Percentiles rank a stretch among this genome's conserved stretches.
These are phyloP conservation scores for Fonsecaea nubica DNA, from an alignment of 2,329 filamentous ascomycete genomes.

Conservation along the genomic window DNA sequence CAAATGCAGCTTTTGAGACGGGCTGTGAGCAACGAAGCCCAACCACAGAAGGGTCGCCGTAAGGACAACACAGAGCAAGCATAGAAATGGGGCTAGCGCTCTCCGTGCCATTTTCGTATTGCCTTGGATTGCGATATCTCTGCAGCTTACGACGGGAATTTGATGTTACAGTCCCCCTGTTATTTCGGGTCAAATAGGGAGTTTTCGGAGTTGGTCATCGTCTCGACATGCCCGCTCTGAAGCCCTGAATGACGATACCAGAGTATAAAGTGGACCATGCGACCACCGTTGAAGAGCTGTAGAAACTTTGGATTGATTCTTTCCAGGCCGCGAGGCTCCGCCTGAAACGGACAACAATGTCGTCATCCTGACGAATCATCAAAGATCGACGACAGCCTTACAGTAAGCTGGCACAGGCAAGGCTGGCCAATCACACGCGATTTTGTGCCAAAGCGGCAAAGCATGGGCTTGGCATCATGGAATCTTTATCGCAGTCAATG, in stretches of 20 bases:
- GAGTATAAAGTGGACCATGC: not conserved
- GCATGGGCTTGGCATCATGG: conserved; percentile 13
- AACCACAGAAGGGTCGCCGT: conserved; percentile 20
- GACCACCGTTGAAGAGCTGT: not conserved
- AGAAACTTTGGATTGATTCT: not conserved
- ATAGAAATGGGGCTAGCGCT: conserved; percentile 11
- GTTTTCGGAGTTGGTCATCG: conserved; percentile 13
- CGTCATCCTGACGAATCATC: conserved; percentile 13
- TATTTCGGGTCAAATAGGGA: conserved; percentile 14
- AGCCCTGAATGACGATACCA: not conserved
- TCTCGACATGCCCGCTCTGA: not conserved
- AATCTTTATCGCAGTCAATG: conserved; percentile 12
- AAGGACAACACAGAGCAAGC: conserved; percentile 16
- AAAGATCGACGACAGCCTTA: conserved; percentile 1
- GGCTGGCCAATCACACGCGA: not conserved
- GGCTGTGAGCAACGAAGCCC: conserved; percentile 16
- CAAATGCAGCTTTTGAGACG: conserved; percentile 12
- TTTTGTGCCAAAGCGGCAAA: not conserved
- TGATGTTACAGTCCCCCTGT: conserved; percentile 7
- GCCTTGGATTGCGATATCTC: not conserved
- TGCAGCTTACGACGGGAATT: conserved; percentile 10
- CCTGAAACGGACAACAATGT: conserved; percentile 4
- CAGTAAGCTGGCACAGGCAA: not conserved
- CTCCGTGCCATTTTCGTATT: conserved; percentile 31
- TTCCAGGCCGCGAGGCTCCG: conserved; percentile 7